Percentiles rank a stretch among this genome's conserved stretches.
Evolutionary conservation across 352 stramenopile species (phyloP).

Genomic region (Halophytophthora polymorphica): DNA sequence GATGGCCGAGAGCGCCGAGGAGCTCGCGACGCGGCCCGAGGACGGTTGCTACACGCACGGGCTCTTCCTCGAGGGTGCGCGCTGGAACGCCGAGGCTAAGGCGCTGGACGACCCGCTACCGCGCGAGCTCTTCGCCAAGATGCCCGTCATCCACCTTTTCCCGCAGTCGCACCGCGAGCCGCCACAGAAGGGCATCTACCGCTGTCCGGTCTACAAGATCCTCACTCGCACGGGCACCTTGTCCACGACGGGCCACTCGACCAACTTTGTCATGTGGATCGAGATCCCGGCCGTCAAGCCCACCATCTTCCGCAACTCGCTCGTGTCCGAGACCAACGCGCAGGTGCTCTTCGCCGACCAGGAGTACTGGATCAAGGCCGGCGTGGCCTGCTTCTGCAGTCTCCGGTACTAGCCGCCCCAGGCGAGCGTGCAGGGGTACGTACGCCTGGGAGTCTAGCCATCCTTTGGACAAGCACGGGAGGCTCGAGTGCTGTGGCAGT

Average conservation of each 20-base stretch:
- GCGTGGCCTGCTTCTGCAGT: slow-evolving; percentile 93
- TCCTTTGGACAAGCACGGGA: no score
- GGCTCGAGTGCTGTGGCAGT: background rate
- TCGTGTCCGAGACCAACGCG: slow-evolving; percentile 92
- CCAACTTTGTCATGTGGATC: slow-evolving; percentile 97
- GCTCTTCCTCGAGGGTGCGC: slow-evolving; percentile 38
- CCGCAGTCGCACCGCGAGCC: slow-evolving; percentile 75
- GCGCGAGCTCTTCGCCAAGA: slow-evolving; percentile 92
- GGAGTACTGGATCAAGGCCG: slow-evolving; percentile 95
- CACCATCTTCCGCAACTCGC: slow-evolving; percentile 79
- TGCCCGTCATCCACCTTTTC: slow-evolving; percentile 89
- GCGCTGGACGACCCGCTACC: slow-evolving; percentile 87
- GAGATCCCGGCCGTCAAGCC: slow-evolving; percentile 87
- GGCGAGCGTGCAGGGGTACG: no score
- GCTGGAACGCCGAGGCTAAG: slow-evolving; percentile 43
- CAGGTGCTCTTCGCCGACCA: slow-evolving; percentile 90
- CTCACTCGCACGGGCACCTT: slow-evolving; percentile 77
- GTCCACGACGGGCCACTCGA: slow-evolving; percentile 40
- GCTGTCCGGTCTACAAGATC: slow-evolving; percentile 95
- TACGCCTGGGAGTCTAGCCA: no score
- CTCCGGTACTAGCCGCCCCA: slow-evolving; percentile 83
- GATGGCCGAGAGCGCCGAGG: slow-evolving; percentile 45
- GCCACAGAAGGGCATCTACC: slow-evolving; percentile 85
- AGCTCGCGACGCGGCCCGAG: slow-evolving; percentile 24
- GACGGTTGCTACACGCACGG: slow-evolving; percentile 34